Percentiles rank a stretch among this genome's conserved stretches.
Conservation (phyloP, 1,284 basidiomycete species). For the Somion occarium region DNA sequence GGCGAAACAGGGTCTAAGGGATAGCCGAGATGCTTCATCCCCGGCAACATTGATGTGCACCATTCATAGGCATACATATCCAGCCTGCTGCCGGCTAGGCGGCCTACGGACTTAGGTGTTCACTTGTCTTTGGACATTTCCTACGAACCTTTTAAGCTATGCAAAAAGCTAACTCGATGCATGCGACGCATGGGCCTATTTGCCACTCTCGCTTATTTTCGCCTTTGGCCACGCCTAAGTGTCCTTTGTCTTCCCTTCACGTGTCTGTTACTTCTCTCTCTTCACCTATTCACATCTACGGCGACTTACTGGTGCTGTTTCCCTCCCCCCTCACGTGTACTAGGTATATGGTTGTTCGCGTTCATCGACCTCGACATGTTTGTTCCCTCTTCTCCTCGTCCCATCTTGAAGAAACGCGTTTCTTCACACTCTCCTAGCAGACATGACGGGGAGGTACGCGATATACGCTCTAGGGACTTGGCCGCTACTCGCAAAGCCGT, state of each 20-base stretch:
- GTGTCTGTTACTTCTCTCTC: background rate
- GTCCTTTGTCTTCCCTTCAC: background rate
- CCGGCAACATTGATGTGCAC: too few species aligned
- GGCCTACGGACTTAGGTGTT: too few species aligned
- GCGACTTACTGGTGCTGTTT: background rate
- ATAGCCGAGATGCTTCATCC: too few species aligned
- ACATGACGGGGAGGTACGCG: background rate
- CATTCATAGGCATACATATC: too few species aligned
- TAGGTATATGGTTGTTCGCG: too few species aligned
- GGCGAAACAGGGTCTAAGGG: too few species aligned
- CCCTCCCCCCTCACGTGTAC: background rate
- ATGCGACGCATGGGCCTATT: background rate
- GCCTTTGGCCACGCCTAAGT: background rate
- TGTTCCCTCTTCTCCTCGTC: background rate
- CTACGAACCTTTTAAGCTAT: too few species aligned
- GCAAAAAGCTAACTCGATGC: too few species aligned
- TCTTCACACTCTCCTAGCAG: background rate
- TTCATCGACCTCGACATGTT: background rate
- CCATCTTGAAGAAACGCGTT: background rate
- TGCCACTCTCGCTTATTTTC: background rate
- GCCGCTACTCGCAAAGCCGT: background rate
- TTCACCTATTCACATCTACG: background rate
- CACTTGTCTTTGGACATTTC: too few species aligned
- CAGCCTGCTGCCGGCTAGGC: too few species aligned
- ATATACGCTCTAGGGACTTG: too few species aligned